A percentile compares a stretch with the other conserved stretches of the same genome.
Evolutionary conservation across 495 filamentous ascomycete genomes (phyloP).

Genomic region (Wilcoxina mikolae): DNA sequence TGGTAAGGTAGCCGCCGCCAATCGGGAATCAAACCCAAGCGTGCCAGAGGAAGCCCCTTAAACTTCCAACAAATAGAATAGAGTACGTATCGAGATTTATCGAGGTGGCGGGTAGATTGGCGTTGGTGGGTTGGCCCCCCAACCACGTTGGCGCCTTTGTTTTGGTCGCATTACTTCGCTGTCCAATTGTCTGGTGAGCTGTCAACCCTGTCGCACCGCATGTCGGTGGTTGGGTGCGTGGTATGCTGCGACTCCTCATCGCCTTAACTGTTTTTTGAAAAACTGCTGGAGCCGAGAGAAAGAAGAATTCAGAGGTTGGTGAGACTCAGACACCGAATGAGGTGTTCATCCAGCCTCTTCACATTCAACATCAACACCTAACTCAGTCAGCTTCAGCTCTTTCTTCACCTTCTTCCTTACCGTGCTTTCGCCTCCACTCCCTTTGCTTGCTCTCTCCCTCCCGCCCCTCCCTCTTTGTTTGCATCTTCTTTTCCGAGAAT

Average conservation of each 20-base stretch:
- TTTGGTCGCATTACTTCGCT: background rate
- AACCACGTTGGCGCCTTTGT: too few relatives aligned
- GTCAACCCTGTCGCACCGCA: background rate
- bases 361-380: background rate
- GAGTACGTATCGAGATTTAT: too few relatives aligned
- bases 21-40: too few relatives aligned
- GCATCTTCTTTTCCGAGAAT: background rate
- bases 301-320: constrained; percentile 1
- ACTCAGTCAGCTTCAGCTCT: background rate
- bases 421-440: background rate
- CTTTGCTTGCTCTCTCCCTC: background rate
- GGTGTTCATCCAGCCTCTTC: background rate
- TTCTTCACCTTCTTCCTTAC: background rate
- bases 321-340: background rate
- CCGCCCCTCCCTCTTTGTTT: background rate
- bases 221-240: background rate
- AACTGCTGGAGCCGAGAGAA: background rate
- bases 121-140: too few relatives aligned
- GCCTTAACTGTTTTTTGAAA: background rate
- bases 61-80: too few relatives aligned
- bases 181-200: background rate
- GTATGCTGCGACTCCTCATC: background rate
- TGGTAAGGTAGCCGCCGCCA: too few relatives aligned
- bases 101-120: too few relatives aligned
- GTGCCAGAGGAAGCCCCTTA: too few relatives aligned